Conservation (phyloP, 257 asterid species). For the Nemophila menziesii region DNA sequence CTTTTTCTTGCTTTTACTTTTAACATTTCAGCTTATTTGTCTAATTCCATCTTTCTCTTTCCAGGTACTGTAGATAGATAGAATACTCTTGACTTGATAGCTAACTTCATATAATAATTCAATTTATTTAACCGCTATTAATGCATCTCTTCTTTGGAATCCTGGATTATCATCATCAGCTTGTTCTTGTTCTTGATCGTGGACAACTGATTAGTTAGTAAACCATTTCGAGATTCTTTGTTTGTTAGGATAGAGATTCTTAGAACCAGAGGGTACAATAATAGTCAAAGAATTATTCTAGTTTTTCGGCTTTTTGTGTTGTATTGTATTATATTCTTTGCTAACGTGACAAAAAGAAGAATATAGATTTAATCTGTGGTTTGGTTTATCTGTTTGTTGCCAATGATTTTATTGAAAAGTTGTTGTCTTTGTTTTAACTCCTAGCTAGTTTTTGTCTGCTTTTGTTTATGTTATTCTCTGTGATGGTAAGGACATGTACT, state of each 20-base stretch:
- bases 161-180: slow-evolving; percentile 9
- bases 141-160: slow-evolving; percentile 3
- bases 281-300: slow-evolving; percentile 23
- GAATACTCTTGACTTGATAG: slow-evolving; percentile 28
- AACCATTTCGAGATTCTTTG: slow-evolving; percentile 42
- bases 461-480: slow-evolving; percentile 14
- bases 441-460: slow-evolving; percentile 10
- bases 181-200: background rate
- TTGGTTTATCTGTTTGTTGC: slow-evolving; percentile 16
- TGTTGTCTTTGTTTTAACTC: slow-evolving; percentile 31
- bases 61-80: slow-evolving; percentile 84
- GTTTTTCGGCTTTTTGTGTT: slow-evolving; percentile 25
- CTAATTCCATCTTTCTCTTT: slow-evolving; percentile 23
- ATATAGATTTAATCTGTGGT: slow-evolving; percentile 11
- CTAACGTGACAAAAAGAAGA: slow-evolving; percentile 33
- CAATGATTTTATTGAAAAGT: slow-evolving; percentile 63
- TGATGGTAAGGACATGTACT: slow-evolving; percentile 10
- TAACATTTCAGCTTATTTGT: slow-evolving; percentile 17
- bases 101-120: slow-evolving; percentile 35
- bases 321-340: slow-evolving; percentile 34
- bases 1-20: slow-evolving; percentile 36
- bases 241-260: slow-evolving; percentile 36
- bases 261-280: slow-evolving; percentile 33
- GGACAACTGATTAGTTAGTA: background rate
- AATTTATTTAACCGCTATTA: slow-evolving; percentile 15